Evolutionary conservation across 78 protist genomes (phyloP).

Genomic region (Dictyostelium capitatum): DNA sequence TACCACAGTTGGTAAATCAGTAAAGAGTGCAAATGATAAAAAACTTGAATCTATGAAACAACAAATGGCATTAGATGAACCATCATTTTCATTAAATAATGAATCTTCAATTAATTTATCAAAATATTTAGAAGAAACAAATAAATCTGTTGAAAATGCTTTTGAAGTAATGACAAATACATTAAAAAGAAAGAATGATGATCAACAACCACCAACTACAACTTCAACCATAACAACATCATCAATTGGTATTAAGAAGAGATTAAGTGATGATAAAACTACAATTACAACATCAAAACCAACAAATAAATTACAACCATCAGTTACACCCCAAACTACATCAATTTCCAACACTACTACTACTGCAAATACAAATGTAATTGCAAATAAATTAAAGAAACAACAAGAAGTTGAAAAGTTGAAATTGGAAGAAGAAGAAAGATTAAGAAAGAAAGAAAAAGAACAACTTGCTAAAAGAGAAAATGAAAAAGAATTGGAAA

Average conservation of each 20-base stretch:
- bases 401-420: slow-evolving; percentile 18
- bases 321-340: not conserved
- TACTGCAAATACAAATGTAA: not conserved
- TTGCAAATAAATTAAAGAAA: slow-evolving; percentile 20
- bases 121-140: slow-evolving; percentile 20
- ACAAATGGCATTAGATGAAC: not conserved
- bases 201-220: no score
- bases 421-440: slow-evolving; percentile 40
- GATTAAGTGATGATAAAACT: slow-evolving; percentile 32
- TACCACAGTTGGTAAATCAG: not conserved
- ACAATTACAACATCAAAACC: slow-evolving; percentile 16
- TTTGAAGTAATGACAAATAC: slow-evolving; percentile 22
- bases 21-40: slow-evolving; percentile 1
- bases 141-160: slow-evolving; percentile 12
- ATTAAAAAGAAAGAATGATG: slow-evolving; percentile 23
- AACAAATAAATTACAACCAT: not conserved
- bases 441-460: slow-evolving; percentile 22
- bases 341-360: not conserved
- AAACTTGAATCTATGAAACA: slow-evolving; percentile 28
- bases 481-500: slow-evolving; percentile 10
- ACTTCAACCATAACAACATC: not conserved
- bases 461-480: not conserved
- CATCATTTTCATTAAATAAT: not conserved
- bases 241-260: slow-evolving; percentile 16
- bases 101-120: not conserved